Base-by-base conservation (phyloP, 202 grass and related monocot species). In the Setaria italica region DNA sequence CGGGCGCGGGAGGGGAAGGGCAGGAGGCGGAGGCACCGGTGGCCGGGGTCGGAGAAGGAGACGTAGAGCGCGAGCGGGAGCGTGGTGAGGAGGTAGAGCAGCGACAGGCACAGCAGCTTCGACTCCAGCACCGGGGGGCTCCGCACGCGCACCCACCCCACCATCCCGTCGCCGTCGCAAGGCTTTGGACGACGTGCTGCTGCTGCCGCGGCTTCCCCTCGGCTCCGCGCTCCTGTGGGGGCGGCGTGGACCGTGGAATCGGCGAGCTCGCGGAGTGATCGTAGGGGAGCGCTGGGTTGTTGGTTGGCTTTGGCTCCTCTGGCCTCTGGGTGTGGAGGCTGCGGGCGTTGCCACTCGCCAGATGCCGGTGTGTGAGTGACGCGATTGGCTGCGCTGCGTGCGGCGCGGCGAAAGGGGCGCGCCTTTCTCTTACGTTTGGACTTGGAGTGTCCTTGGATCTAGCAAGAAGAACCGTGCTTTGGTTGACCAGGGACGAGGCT, bases 41-140 rank as follows among this genome's bases (percentile, higher is more conserved):
- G 51, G 82, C 64, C 66, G 49, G 89, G 70, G 65, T 82, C 75
- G 83, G 91, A 92, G 96, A 95, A 74, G 87, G 93, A 92, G 90
- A 99, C 85, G 90, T 95, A 99, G 90, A 99, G 74, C 33, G 91
- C 88, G 72, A 94, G 84, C 72, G 96, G 96, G 58, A 99, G 96
- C n/a, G 93, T 94, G 82, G 96, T 92, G 86, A 94, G 82, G 88
- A 99, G 93, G 91, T 95, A 96, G 82, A 99, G 87, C 12, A 99
- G 77, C 45, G 96, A 99, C 50, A 96, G 64, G 91, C 96, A 96
- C 90, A 99, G 93, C 74, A 91, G 73, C 86, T 95, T 99, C 8
- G 91, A 94, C 85, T 92, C 93, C 84, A 91, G 70, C 54, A 95
- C 54, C 53, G 90, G 82, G 3, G 91, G 88, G 0, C 86, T 87